These are phyloP conservation scores for Ceratobasidium sp. DNA, from an alignment of 1,284 basidiomycete genomes.

Conservation along the genomic window DNA sequence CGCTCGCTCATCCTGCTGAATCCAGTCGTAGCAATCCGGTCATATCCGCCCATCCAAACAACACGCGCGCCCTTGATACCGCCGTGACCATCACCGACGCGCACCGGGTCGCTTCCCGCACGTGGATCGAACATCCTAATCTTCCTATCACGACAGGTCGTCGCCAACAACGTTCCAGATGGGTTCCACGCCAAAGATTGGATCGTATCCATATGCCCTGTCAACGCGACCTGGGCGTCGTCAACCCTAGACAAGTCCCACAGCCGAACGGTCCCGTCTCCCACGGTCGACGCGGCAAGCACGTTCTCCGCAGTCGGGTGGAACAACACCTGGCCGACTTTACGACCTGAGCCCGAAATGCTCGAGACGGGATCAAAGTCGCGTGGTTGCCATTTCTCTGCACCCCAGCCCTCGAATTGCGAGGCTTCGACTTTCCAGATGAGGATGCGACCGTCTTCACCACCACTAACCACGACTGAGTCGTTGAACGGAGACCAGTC, in stretches of 20 bases:
- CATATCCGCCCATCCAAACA: conserved; percentile 89
- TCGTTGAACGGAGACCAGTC: conserved; percentile 98
- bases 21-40: conserved; percentile 91
- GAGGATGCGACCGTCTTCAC: conserved; percentile 93
- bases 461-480: conserved; percentile 86
- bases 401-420: conserved; percentile 86
- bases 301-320: conserved; percentile 92
- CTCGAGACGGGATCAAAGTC: conserved; percentile 86
- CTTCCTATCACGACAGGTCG: conserved; percentile 93
- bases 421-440: conserved; percentile 84
- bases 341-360: conserved; percentile 79
- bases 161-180: conserved; percentile 78
- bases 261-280: conserved; percentile 89
- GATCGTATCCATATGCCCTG: conserved; percentile 87
- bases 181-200: conserved; percentile 89
- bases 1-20: conserved; percentile 96
- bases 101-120: conserved; percentile 80
- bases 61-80: conserved; percentile 95
- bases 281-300: conserved; percentile 81
- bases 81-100: conserved; percentile 85
- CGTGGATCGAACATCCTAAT: conserved; percentile 91
- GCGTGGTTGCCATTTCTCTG: conserved; percentile 80
- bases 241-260: conserved; percentile 87
- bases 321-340: conserved; percentile 94
- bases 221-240: conserved; percentile 69